phyloP scores from a whole-genome alignment of 805 yeast genomes.

The Metschnikowia gelsemii region DNA sequence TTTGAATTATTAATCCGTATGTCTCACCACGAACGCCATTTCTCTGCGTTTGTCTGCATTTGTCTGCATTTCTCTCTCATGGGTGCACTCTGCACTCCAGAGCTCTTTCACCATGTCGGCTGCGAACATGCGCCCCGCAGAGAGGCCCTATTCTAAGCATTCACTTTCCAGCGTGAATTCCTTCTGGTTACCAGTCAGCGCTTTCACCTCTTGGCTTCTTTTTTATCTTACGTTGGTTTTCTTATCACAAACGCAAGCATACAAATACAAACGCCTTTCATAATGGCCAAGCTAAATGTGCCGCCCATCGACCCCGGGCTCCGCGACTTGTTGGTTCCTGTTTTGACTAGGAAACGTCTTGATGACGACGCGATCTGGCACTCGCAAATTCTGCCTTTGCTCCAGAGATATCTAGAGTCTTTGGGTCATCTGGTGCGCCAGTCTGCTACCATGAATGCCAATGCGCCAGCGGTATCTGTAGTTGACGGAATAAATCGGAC shows the following conservation, averaged over 20 bases:
- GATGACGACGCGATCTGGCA: slow-evolving; percentile 18
- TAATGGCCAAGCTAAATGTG: slow-evolving; percentile 14
- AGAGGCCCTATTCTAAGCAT: neutral
- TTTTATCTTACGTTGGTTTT: too few species aligned
- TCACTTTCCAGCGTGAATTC: neutral
- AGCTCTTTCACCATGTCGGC: slow-evolving; percentile 1
- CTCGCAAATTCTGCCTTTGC: slow-evolving; percentile 11
- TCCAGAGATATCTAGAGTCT: slow-evolving; percentile 6
- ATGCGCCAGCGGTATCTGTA: slow-evolving; percentile 8
- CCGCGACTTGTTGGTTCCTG: slow-evolving; percentile 11
- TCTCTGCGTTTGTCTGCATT: too few species aligned
- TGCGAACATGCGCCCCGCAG: slow-evolving; percentile 2
- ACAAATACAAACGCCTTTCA: neutral
- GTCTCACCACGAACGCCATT: too few species aligned
- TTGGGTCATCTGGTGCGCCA: slow-evolving; percentile 10
- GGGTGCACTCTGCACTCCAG: slow-evolving; percentile 1
- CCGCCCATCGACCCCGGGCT: slow-evolving; percentile 14
- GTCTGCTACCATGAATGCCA: slow-evolving; percentile 9
- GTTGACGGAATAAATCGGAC: slow-evolving; percentile 10
- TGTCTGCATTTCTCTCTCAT: neutral
- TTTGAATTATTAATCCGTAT: too few species aligned
- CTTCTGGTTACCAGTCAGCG: too few species aligned
- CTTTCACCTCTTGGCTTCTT: too few species aligned
- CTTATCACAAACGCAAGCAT: neutral
- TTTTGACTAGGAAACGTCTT: slow-evolving; percentile 12